phyloP scores from a whole-genome alignment of 202 grass and related monocot species.

The Bolboschoenoplectus hybrid region DNA sequence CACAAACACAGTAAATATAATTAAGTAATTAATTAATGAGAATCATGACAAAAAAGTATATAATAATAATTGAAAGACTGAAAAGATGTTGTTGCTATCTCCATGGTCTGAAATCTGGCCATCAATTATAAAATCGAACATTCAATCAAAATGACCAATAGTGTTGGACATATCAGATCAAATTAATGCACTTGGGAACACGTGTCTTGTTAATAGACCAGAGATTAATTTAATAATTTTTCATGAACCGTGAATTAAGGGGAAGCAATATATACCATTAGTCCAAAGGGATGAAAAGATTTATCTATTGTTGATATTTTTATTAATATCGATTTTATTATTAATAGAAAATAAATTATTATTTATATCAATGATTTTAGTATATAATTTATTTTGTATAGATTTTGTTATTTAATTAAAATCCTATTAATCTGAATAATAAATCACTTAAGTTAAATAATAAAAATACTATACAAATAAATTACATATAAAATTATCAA shows the following conservation, averaged over 20 bases:
- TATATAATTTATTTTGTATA: too few relatives aligned
- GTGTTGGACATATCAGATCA: slow-evolving; percentile 10
- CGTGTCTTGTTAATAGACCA: not conserved
- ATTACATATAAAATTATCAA: too few relatives aligned
- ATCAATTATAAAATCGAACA: not conserved
- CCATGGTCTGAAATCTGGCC: slow-evolving; percentile 9
- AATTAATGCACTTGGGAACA: not conserved
- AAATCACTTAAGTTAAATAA: too few relatives aligned
- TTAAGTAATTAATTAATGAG: not conserved
- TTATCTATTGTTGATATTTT: not conserved
- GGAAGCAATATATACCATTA: not conserved
- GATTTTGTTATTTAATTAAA: too few relatives aligned
- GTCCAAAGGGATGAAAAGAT: not conserved
- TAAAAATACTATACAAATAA: too few relatives aligned
- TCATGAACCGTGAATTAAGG: not conserved
- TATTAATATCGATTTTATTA: too few relatives aligned
- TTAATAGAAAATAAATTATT: too few relatives aligned
- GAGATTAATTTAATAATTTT: too few relatives aligned
- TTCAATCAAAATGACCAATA: slow-evolving; percentile 13
- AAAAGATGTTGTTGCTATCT: slow-evolving; percentile 31
- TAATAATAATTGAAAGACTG: not conserved
- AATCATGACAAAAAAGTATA: not conserved
- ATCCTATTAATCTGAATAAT: too few relatives aligned
- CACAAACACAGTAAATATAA: not conserved
- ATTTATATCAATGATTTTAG: too few relatives aligned